Percentiles rank a stretch among this genome's conserved stretches.
Conservation (phyloP, 352 stramenopile genomes). For the Aphanomyces astaci region DNA sequence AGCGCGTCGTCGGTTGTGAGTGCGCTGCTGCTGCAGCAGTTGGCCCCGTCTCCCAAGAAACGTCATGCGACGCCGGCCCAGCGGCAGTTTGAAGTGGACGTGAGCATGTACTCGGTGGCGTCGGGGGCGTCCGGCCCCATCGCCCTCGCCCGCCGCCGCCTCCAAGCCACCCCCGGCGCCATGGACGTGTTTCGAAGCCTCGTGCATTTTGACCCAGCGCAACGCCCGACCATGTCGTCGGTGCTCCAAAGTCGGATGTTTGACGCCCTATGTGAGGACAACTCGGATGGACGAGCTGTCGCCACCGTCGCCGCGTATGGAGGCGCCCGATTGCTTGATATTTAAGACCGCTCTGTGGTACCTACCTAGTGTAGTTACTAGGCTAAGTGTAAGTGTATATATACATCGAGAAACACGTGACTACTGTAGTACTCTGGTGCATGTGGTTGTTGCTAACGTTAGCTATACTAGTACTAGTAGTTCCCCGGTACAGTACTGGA, state of each 20-base stretch:
- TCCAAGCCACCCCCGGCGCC: conserved; percentile 38
- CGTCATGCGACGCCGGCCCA: conserved; percentile 22
- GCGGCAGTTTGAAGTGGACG: conserved; percentile 39
- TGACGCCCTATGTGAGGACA: conserved; percentile 16
- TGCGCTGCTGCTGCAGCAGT: conserved; percentile 40
- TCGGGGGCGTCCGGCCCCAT: conserved; percentile 44
- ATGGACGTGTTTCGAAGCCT: conserved; percentile 43
- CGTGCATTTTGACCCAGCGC: conserved; percentile 49
- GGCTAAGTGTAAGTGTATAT: no score
- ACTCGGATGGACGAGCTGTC: neutral
- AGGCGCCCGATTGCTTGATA: neutral
- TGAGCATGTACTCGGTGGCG: conserved; percentile 41
- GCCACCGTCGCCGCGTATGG: neutral
- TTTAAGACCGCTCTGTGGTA: no score
- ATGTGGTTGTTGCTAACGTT: no score
- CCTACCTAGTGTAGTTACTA: no score
- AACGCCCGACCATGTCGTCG: conserved; percentile 58
- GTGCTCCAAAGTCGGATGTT: conserved; percentile 59
- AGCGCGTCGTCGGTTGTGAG: conserved; percentile 34
- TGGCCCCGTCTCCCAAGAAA: conserved; percentile 22
- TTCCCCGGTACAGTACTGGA: no score
- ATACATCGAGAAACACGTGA: no score
- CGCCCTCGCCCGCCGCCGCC: conserved; percentile 38
- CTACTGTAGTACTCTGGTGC: no score
- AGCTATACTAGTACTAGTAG: no score